Base-by-base conservation (phyloP, 495 filamentous ascomycete genomes). In the Amphirosellinia nigrospora region DNA sequence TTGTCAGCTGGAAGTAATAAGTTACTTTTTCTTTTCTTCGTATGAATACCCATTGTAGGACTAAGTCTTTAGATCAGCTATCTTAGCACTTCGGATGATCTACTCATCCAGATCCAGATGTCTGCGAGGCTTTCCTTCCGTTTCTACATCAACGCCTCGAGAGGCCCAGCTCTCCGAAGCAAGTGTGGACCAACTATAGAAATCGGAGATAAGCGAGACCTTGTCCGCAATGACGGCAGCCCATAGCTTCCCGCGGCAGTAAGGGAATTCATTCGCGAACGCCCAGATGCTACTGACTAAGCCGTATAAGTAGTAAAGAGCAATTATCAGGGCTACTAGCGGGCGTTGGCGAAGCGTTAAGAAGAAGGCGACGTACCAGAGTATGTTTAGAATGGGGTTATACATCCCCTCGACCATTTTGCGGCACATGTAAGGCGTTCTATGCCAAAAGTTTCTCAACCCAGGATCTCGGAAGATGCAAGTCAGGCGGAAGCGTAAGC, bases 391-490 rank as follows among this genome's bases (percentile, higher is more conserved):
- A 15, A 66, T 0, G 21, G 52, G 65, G 39, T 38, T 38, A 19
- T 46, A 68, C 39, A 68, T 6, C 4, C 48, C 19, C 53, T 68
- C 73, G 9, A 39, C 13, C 73, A 75, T 77, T 38, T 75, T 77
- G 0, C 73, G 30, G 1, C 67, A 32, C 73, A 73, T 72, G n/a
- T 75, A 75, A 2, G 69, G 69, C 0, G 64, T 71, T 0, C 43
- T 58, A 15, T 4, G 26, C 30, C 63, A n/a, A 58, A 73, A 70
- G 1, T 16, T n/a, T 2, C 19, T 2, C 0, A 67, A 30, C 10
- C 72, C 70, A 4, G 75, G 75, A 1, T 75, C 75, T n/a, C 52
- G 70, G 6, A 75, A 61, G 0, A 77, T 59, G 36, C 70, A 73
- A 4, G 60, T 73, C 1, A 75, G 64, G 11, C 73, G 67, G 5